Evolutionary conservation across 768 basidiomycete species (phyloP).

Genomic region (Leccinum incarnatum): DNA sequence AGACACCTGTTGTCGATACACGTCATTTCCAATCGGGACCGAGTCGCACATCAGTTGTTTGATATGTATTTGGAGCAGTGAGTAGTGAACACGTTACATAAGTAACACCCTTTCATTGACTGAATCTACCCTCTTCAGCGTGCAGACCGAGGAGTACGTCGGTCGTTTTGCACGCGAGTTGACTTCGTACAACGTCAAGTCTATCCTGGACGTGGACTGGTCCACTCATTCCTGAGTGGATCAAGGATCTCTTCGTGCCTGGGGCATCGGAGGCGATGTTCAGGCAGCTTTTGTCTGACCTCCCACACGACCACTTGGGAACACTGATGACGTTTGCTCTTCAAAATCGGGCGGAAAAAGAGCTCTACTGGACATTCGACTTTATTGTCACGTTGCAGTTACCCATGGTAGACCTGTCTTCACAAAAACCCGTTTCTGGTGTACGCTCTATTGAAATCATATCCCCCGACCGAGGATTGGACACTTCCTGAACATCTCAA

Average conservation of each 20-base stretch:
- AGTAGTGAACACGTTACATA: slow-evolving; percentile 41
- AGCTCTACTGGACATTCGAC: slow-evolving; percentile 51
- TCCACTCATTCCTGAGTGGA: slow-evolving; percentile 32
- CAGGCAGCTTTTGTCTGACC: slow-evolving; percentile 22
- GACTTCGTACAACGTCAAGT: slow-evolving; percentile 40
- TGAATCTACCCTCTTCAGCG: slow-evolving; percentile 30
- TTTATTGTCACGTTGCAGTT: slow-evolving; percentile 30
- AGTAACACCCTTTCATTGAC: neutral
- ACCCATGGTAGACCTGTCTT: slow-evolving; percentile 43
- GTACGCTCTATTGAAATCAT: slow-evolving; percentile 49
- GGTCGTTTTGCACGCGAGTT: slow-evolving; percentile 45
- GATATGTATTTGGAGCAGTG: slow-evolving; percentile 69
- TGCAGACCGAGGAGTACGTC: slow-evolving; percentile 47
- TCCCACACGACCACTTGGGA: slow-evolving; percentile 18
- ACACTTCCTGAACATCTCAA: slow-evolving; percentile 30
- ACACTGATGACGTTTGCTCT: slow-evolving; percentile 28
- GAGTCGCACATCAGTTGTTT: slow-evolving; percentile 62
- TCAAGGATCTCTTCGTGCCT: slow-evolving; percentile 33
- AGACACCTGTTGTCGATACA: slow-evolving; percentile 52
- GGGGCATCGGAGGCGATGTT: slow-evolving; percentile 15
- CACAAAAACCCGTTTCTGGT: slow-evolving; percentile 51
- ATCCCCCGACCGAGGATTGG: slow-evolving; percentile 43
- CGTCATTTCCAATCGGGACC: slow-evolving; percentile 67
- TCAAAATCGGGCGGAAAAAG: slow-evolving; percentile 53
- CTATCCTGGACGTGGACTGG: slow-evolving; percentile 42